phyloP scores from a whole-genome alignment of 2,329 filamentous ascomycete genomes.

The Colletotrichum sp. region DNA sequence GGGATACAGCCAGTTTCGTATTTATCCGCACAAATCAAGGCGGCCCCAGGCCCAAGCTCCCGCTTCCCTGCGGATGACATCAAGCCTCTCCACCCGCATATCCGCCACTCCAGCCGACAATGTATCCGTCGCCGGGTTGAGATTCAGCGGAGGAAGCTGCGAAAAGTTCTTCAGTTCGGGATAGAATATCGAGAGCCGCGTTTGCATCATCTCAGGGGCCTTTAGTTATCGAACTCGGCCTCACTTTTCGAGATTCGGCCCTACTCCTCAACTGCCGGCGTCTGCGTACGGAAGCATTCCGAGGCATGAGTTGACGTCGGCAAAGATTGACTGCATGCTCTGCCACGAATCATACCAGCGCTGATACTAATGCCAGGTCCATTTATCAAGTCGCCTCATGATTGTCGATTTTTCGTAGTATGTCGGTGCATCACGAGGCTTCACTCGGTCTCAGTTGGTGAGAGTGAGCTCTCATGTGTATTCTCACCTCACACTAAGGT shows the following conservation, averaged over 20 bases:
- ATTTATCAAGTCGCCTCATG: not conserved
- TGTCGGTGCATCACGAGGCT: not conserved
- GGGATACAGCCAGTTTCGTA: slow-evolving; percentile 17
- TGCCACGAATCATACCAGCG: not conserved
- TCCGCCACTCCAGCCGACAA: slow-evolving; percentile 2
- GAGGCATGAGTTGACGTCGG: not conserved
- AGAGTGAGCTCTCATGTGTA: not conserved
- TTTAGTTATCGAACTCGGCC: not conserved
- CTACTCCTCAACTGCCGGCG: not conserved
- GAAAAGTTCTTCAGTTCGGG: not conserved
- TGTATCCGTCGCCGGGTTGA: slow-evolving; percentile 11
- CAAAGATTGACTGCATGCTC: not conserved
- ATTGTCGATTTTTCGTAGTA: not conserved
- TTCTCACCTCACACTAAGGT: not conserved
- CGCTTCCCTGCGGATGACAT: slow-evolving; percentile 19
- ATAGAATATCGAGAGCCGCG: not conserved
- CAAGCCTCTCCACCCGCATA: slow-evolving; percentile 20
- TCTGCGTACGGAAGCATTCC: not conserved
- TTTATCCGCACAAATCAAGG: slow-evolving; percentile 23
- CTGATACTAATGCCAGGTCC: not conserved
- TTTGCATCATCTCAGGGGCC: not conserved
- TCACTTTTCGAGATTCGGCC: not conserved
- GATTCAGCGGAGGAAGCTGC: slow-evolving; percentile 18
- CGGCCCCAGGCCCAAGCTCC: slow-evolving; percentile 19
- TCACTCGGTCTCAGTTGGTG: not conserved